These are phyloP conservation scores for Blepharisma stoltei DNA, from an alignment of 73 alveolate genomes.

Conservation along the genomic window DNA sequence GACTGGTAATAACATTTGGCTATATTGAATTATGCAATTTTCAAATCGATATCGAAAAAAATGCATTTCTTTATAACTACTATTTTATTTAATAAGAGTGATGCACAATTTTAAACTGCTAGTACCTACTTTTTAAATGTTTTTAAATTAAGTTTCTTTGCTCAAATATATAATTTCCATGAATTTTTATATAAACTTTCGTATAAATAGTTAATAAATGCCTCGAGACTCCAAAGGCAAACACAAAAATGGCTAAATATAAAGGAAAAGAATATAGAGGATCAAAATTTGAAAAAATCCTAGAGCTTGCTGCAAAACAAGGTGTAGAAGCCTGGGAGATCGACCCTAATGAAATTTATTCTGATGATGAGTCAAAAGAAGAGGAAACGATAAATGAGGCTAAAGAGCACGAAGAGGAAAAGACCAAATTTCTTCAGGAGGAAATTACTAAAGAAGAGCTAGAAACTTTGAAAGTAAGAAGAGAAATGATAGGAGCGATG, in stretches of 20 bases:
- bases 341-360: neutral
- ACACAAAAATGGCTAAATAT: slow-evolving; percentile 2
- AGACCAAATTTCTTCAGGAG: no score
- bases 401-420: no score
- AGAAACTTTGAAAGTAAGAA: neutral
- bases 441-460: neutral
- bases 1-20: no score
- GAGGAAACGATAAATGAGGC: slow-evolving; percentile 8
- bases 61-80: no score
- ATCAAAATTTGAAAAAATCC: neutral
- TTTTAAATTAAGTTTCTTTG: no score
- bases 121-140: no score
- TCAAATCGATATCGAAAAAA: no score
- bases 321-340: slow-evolving; percentile 27
- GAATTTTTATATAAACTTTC: no score
- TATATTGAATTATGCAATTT: no score
- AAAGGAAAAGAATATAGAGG: neutral
- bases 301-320: neutral
- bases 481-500: neutral
- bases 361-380: slow-evolving; percentile 29
- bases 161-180: no score
- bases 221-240: neutral
- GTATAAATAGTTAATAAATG: neutral
- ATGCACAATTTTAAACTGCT: no score
- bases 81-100: no score